phyloP scores from a whole-genome alignment of 2,329 filamentous ascomycete species.

The Botryotinia calthae region DNA sequence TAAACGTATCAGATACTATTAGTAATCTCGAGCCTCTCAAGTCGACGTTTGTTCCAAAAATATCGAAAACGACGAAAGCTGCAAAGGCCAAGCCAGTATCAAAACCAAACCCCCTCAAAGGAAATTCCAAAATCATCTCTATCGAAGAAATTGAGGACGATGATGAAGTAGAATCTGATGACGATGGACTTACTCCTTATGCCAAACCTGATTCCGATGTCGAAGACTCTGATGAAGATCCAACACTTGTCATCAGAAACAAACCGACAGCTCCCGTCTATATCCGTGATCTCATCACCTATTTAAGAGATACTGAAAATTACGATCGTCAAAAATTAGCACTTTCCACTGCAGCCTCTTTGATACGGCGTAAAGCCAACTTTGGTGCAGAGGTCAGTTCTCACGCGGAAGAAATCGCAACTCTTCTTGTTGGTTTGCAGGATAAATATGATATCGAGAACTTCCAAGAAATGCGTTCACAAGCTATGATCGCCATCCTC shows the following conservation, averaged over 20 bases:
- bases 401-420: slow-evolving; percentile 77
- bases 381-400: slow-evolving; percentile 87
- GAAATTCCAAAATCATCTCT: slow-evolving; percentile 44
- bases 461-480: slow-evolving; percentile 72
- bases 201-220: slow-evolving; percentile 83
- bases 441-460: slow-evolving; percentile 79
- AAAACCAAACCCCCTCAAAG: slow-evolving; percentile 36
- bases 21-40: slow-evolving; percentile 56
- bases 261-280: slow-evolving; percentile 87
- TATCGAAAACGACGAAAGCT: slow-evolving; percentile 23
- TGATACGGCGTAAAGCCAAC: slow-evolving; percentile 84
- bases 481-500: slow-evolving; percentile 79
- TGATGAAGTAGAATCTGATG: slow-evolving; percentile 48
- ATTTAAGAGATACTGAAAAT: slow-evolving; percentile 76
- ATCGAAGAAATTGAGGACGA: slow-evolving; percentile 66
- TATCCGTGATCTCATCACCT: slow-evolving; percentile 77
- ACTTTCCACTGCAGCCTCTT: slow-evolving; percentile 68
- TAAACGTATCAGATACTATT: slow-evolving; percentile 58
- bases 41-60: slow-evolving; percentile 28
- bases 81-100: slow-evolving; percentile 33
- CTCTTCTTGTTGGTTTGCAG: slow-evolving; percentile 73
- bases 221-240: slow-evolving; percentile 91
- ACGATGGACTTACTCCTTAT: slow-evolving; percentile 63
- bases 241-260: slow-evolving; percentile 78
- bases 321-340: slow-evolving; percentile 82